A percentile compares a stretch with the other conserved stretches of the same genome.
These are phyloP conservation scores for Phascolomyces articulosus DNA, from an alignment of 371 early-diverging fungal species.

Conservation along the genomic window DNA sequence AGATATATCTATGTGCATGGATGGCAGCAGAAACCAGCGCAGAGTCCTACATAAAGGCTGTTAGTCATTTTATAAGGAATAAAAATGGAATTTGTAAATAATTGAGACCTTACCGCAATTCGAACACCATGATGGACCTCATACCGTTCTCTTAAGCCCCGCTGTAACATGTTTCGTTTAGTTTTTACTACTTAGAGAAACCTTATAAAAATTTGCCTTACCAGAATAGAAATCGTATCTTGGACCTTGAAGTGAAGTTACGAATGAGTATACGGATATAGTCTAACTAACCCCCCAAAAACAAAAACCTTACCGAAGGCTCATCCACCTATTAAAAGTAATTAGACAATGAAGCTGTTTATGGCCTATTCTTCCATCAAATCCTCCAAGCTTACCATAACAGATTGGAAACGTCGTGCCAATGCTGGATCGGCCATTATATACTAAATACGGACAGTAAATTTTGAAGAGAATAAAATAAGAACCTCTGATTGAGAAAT, in stretches of 20 bases:
- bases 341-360: neutral
- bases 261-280: too few relatives aligned
- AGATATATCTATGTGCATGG: conserved; percentile 80
- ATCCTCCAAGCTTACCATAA: conserved; percentile 55
- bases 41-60: conserved; percentile 48
- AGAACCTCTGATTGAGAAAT: too few relatives aligned
- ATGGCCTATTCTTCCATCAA: conserved; percentile 5
- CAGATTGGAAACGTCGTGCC: conserved; percentile 85
- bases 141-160: conserved; percentile 83
- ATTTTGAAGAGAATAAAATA: too few relatives aligned
- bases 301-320: conserved; percentile 44
- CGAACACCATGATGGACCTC: conserved; percentile 90
- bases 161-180: conserved; percentile 9
- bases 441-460: conserved; percentile 39
- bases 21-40: conserved; percentile 84
- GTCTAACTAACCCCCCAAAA: neutral
- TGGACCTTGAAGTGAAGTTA: conserved; percentile 45
- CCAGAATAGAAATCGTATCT: conserved; percentile 85
- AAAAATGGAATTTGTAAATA: neutral
- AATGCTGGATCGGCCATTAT: conserved; percentile 89
- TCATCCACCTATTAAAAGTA: conserved; percentile 43
- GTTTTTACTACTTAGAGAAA: neutral
- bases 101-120: conserved; percentile 51
- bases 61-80: neutral
- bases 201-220: neutral